Percentiles rank a stretch among this genome's conserved stretches.
phyloP scores from a whole-genome alignment of 1,284 basidiomycete species.

The Rhizoctonia solani region DNA sequence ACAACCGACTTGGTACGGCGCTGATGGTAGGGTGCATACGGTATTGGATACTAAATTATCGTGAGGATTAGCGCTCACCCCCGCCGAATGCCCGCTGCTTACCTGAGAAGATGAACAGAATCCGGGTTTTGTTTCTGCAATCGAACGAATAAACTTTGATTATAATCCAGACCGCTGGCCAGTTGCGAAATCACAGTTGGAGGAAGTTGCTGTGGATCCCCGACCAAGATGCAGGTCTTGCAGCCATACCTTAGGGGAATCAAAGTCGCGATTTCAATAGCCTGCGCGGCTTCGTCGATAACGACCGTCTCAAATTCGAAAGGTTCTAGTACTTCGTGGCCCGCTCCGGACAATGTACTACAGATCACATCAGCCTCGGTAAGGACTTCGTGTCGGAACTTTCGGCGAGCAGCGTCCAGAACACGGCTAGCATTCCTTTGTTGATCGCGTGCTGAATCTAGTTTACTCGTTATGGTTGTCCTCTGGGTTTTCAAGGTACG shows the following conservation, averaged over 20 bases:
- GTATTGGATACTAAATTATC: conserved; percentile 84
- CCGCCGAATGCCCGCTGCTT: conserved; percentile 41
- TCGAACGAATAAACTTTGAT: conserved; percentile 91
- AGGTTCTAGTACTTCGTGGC: conserved; percentile 83
- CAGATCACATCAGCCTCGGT: conserved; percentile 93
- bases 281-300: conserved; percentile 98
- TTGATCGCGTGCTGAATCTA: conserved; percentile 80
- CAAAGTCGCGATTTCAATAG: conserved; percentile 93
- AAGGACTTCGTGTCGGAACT: conserved; percentile 75
- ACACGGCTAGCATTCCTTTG: conserved; percentile 71
- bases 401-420: conserved; percentile 76
- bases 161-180: conserved; percentile 81
- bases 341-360: conserved; percentile 89
- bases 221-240: conserved; percentile 90
- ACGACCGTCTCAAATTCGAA: conserved; percentile 95
- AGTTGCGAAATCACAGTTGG: conserved; percentile 93
- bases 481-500: conserved; percentile 68
- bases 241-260: conserved; percentile 93
- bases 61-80: too few relatives aligned
- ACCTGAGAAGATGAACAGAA: conserved; percentile 90
- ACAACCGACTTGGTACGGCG: conserved; percentile 83
- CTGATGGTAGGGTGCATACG: conserved; percentile 99
- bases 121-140: conserved; percentile 79
- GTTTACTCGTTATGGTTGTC: conserved; percentile 65
- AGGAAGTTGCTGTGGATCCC: conserved; percentile 97